Evolutionary conservation across 345 rosid genomes (phyloP).

Genomic region (Draba incana): DNA sequence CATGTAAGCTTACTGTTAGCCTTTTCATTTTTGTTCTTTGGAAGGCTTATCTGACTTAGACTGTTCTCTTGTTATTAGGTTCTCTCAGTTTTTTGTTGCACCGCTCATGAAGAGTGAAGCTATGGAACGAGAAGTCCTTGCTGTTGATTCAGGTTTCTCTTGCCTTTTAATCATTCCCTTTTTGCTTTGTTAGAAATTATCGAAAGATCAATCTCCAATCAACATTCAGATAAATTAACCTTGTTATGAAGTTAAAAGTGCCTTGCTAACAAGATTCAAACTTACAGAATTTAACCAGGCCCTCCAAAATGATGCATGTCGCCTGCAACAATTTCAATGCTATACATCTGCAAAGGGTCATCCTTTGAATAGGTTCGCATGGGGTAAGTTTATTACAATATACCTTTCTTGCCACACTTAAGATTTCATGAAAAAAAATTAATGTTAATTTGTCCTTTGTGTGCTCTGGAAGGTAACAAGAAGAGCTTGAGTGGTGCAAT

Average conservation of each 20-base stretch:
- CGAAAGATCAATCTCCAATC: conserved; percentile 7
- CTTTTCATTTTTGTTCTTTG: not conserved
- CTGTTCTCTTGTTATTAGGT: conserved; percentile 55
- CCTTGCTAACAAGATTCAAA: conserved; percentile 23
- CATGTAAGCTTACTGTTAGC: conserved; percentile 15
- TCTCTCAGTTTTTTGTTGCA: conserved; percentile 97
- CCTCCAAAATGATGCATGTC: conserved; percentile 87
- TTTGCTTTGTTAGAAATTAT: conserved; percentile 8
- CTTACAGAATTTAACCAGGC: conserved; percentile 89
- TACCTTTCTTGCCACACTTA: conserved; percentile 30
- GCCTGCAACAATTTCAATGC: conserved; percentile 95
- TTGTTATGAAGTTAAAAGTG: conserved; percentile 13
- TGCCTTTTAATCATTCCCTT: conserved; percentile 21
- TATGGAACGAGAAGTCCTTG: conserved; percentile 96
- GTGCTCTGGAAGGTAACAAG: conserved; percentile 72
- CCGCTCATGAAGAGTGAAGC: conserved; percentile 93
- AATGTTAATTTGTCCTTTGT: conserved; percentile 22
- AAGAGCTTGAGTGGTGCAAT: conserved; percentile 88
- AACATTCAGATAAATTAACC: conserved; percentile 9
- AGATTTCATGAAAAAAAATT: conserved; percentile 28
- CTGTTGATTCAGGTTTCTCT: conserved; percentile 88
- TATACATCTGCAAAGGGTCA: conserved; percentile 71
- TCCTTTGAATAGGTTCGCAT: conserved; percentile 77
- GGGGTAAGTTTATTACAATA: conserved; percentile 67
- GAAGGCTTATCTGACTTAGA: conserved; percentile 27